Percentiles rank a stretch among this genome's conserved stretches.
phyloP scores from a whole-genome alignment of 306 rosid genomes.

The Acacia crassicarpa region DNA sequence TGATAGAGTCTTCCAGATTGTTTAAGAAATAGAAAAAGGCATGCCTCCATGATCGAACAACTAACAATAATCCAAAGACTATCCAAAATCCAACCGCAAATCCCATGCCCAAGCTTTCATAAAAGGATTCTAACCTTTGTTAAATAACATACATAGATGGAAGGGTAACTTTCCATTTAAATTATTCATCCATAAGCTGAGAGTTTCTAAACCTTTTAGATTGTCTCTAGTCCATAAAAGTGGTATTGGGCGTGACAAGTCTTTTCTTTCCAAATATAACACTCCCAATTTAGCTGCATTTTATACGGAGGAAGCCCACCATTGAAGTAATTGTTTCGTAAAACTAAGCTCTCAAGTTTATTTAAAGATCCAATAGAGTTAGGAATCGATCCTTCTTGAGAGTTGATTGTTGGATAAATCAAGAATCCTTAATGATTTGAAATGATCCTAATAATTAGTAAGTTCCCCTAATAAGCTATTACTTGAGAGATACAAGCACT shows the following conservation, averaged over 20 bases:
- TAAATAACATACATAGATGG: background rate
- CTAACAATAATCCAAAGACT: background rate
- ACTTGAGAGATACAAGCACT: background rate
- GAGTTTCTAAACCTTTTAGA: too few relatives aligned
- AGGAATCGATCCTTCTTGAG: background rate
- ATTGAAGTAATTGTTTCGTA: background rate
- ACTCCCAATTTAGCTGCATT: background rate
- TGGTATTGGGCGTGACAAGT: background rate
- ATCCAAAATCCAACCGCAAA: background rate
- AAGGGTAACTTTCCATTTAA: background rate
- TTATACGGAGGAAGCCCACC: background rate
- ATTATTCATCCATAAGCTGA: background rate
- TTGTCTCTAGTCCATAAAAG: background rate
- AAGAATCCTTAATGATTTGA: background rate
- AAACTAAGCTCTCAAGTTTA: background rate
- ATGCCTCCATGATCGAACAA: background rate
- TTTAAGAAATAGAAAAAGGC: background rate
- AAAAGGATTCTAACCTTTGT: background rate
- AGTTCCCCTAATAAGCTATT: background rate
- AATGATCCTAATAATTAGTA: background rate
- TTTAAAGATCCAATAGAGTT: background rate
- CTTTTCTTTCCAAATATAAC: background rate
- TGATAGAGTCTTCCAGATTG: background rate
- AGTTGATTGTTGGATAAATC: background rate
- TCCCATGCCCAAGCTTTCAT: background rate